Percentiles rank a stretch among this genome's conserved stretches.
Evolutionary conservation across 1,139 yeast genomes (phyloP).

Genomic region (Geotrichum reessii): DNA sequence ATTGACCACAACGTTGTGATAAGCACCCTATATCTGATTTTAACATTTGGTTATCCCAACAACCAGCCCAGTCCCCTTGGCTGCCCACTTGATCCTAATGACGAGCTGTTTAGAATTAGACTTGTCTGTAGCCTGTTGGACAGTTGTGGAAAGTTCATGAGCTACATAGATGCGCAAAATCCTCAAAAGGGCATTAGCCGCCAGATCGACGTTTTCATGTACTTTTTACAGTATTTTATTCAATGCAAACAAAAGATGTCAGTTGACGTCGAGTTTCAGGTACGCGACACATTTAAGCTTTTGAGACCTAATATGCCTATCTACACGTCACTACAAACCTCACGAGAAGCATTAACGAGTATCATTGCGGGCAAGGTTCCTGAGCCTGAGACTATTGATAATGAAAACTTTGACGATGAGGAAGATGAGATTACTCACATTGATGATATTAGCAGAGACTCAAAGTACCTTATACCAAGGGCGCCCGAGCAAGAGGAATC

Average conservation of each 20-base stretch:
- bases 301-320: constrained; percentile 38
- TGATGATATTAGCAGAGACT: constrained; percentile 19
- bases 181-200: constrained; percentile 21
- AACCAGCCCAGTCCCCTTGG: constrained; percentile 52
- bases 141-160: constrained; percentile 23
- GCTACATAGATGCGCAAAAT: constrained; percentile 20
- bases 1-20: constrained; percentile 46
- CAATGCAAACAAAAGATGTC: constrained; percentile 65
- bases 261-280: constrained; percentile 52
- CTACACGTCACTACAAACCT: constrained; percentile 37
- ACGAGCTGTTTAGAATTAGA: constrained; percentile 68
- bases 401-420: constrained; percentile 22
- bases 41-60: constrained; percentile 63
- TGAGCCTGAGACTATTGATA: constrained; percentile 21
- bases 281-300: constrained; percentile 43
- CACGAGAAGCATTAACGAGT: constrained; percentile 28
- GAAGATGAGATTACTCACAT: constrained; percentile 22
- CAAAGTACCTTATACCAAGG: constrained; percentile 18
- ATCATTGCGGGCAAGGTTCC: constrained; percentile 17
- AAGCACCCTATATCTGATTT: constrained; percentile 52
- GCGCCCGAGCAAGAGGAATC: constrained; percentile 21
- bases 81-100: constrained; percentile 51
- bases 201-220: constrained; percentile 46
- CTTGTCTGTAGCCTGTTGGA: constrained; percentile 44
- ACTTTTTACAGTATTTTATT: constrained; percentile 70